Conservation (phyloP, 305 asterid genomes). For the Fraxinus velutina region DNA sequence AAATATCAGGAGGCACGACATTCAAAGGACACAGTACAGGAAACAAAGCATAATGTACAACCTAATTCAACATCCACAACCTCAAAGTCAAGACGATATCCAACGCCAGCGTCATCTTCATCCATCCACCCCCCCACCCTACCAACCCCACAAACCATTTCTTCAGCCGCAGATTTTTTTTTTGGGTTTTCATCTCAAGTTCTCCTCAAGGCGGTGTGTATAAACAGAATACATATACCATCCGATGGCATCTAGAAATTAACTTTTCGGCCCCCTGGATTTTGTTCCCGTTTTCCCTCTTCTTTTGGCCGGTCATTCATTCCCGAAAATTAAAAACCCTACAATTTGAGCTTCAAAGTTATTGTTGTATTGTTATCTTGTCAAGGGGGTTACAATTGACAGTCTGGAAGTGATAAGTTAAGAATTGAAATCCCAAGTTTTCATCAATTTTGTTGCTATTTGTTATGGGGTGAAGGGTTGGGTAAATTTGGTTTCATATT, state of each 20-base stretch:
- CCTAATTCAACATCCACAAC: neutral
- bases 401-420: neutral
- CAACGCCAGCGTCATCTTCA: slow-evolving; percentile 1
- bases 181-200: neutral
- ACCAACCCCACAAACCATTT: neutral
- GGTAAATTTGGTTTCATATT: neutral
- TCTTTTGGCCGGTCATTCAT: neutral
- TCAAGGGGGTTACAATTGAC: neutral
- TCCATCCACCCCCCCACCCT: neutral
- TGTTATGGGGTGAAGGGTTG: slow-evolving; percentile 8
- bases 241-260: neutral
- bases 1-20: neutral
- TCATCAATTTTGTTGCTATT: neutral
- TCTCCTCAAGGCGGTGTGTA: neutral
- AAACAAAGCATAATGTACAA: neutral
- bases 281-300: neutral
- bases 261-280: neutral
- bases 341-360: neutral
- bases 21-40: neutral
- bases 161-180: neutral
- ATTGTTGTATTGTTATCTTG: neutral
- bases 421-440: neutral
- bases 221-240: neutral
- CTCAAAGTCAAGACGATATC: neutral
- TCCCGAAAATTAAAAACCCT: neutral